A percentile compares a stretch with the other conserved stretches of the same genome.
Conservation (phyloP, 257 asterid species). For the Datura wrightii region DNA sequence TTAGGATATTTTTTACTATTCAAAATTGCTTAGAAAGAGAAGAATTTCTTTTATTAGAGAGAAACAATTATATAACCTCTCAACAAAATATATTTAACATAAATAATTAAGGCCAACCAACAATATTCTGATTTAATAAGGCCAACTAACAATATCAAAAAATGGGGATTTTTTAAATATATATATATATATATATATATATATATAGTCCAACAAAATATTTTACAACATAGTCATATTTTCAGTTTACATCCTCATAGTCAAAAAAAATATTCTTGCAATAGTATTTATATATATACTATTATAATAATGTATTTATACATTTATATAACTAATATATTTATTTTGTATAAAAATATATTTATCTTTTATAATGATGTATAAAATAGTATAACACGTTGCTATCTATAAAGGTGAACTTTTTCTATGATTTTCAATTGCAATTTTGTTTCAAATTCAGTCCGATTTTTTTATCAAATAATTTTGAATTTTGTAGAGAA, state of each 20-base stretch:
- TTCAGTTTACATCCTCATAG: background rate
- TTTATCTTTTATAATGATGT: background rate
- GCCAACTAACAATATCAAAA: background rate
- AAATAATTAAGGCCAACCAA: too few relatives aligned
- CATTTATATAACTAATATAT: background rate
- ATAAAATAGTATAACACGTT: background rate
- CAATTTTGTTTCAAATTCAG: background rate
- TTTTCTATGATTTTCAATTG: background rate
- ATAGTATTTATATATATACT: background rate
- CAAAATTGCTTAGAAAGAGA: conserved; percentile 5
- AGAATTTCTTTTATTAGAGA: background rate
- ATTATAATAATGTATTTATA: too few relatives aligned
- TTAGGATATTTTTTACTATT: background rate
- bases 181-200: too few relatives aligned
- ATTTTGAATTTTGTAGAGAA: background rate
- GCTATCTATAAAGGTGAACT: background rate
- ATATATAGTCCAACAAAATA: background rate
- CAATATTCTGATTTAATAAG: background rate
- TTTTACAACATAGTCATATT: background rate
- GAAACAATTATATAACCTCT: background rate
- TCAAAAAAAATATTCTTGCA: background rate
- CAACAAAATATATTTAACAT: background rate
- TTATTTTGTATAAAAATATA: background rate
- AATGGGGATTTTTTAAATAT: too few relatives aligned
- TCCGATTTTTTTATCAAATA: background rate